A percentile compares a stretch with the other conserved stretches of the same genome.
These are phyloP conservation scores for Vitis labrusca DNA, from an alignment of 164 flowering plant genomes.

Conservation along the genomic window DNA sequence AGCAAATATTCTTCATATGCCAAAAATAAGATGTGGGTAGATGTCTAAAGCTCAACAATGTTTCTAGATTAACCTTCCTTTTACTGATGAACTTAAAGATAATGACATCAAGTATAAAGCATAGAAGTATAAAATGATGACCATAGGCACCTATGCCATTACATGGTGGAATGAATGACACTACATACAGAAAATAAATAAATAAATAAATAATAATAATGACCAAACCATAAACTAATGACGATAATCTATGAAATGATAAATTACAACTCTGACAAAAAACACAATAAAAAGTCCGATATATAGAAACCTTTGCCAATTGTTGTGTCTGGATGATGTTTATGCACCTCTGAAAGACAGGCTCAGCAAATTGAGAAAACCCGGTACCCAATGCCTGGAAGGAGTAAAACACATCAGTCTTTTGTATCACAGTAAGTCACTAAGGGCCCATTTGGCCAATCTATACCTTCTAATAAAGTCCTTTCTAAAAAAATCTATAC, in stretches of 20 bases:
- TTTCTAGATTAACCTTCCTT: too few species aligned
- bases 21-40: too few species aligned
- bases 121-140: too few species aligned
- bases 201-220: constrained; percentile 5
- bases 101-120: too few species aligned
- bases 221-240: not conserved
- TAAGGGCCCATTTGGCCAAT: too few species aligned
- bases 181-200: not conserved
- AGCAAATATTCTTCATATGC: not conserved
- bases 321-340: constrained; percentile 78
- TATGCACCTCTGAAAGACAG: constrained; percentile 94
- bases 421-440: not conserved
- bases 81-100: too few species aligned
- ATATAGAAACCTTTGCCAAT: constrained; percentile 71
- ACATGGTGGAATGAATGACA: too few species aligned
- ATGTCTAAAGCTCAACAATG: too few species aligned
- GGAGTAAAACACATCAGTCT: constrained; percentile 8
- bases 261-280: not conserved
- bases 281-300: not conserved
- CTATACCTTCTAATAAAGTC: too few species aligned
- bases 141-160: too few species aligned
- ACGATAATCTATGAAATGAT: not conserved
- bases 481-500: too few species aligned
- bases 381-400: constrained; percentile 91
- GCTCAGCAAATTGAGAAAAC: constrained; percentile 89